Base-by-base conservation (phyloP, 75 land plant genomes). In the Larix kaempferi region DNA sequence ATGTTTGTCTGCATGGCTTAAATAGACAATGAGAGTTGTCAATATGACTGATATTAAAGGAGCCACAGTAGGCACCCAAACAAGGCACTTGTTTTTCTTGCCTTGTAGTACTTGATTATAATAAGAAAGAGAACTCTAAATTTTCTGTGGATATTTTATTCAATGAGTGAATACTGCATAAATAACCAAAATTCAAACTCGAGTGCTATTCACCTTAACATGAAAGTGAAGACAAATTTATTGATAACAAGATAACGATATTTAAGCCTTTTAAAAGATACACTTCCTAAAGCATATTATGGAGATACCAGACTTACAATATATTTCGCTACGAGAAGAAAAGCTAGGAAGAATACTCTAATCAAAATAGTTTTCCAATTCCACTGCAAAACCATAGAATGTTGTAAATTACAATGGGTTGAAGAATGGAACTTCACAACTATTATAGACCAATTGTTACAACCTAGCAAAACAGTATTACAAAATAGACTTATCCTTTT, bases 391-490 rank as follows among this genome's bases (percentile, higher is more conserved):
- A 41, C 14, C 39, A 69, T n/a, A 41, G 41, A 41, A 69, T n/a
- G 49, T 64, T 64, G 35, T 41, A 69, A 69, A 69, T 19, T 17
- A 37, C 21, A 41, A 39, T 0, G 25, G 52, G 23, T 41, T 41
- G 25, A 69, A 41, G 44, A 69, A 69, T 65, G 13, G 56, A 25
- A n/a, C 27, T 72, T 72, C 7, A 37, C 59, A 56, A 56, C 1
- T 82, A 69, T 49, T 88, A 93, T 29, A 94, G 87, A 29, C 89
- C 69, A 44, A 89, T 83, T 39, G 89, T 85, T 16, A 67, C 61
- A 77, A 82, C 91, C 91, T 35, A 92, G 61, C 87, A 93, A 91
- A 89, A 89, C 93, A 91, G 87, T 77, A 84, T 62, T 59, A 6
- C 37, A 21, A 71, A 65, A 49, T 58, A 39, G 41, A 22, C 21